phyloP scores from a whole-genome alignment of 805 yeast species.

The Lipomyces kockii region DNA sequence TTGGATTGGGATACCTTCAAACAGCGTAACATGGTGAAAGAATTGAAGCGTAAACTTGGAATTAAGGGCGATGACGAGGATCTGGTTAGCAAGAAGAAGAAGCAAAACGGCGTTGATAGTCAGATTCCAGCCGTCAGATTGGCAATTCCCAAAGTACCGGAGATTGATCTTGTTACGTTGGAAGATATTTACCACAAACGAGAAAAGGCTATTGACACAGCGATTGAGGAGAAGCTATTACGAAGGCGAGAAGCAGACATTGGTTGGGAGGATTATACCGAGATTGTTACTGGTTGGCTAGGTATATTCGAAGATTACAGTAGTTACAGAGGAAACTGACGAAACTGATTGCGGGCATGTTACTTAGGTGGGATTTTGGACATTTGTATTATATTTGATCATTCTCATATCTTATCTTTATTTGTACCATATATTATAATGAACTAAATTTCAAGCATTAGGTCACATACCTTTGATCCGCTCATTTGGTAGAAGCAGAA shows the following conservation, averaged over 20 bases:
- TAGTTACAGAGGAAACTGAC: background rate
- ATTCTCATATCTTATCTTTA: background rate
- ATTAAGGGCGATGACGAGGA: conserved; percentile 86
- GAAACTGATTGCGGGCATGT: background rate
- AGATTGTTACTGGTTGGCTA: conserved; percentile 32
- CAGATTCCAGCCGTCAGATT: conserved; percentile 27
- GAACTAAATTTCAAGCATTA: background rate
- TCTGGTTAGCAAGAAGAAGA: conserved; percentile 72
- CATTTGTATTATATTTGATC: conserved; percentile 1
- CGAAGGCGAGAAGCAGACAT: conserved; percentile 67
- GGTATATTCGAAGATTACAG: conserved; percentile 14
- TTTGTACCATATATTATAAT: background rate
- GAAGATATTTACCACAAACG: conserved; percentile 74
- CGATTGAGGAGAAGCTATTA: conserved; percentile 83
- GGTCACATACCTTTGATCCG: no score
- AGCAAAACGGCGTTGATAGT: conserved; percentile 10
- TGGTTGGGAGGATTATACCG: conserved; percentile 66
- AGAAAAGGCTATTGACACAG: conserved; percentile 74
- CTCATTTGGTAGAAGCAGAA: no score
- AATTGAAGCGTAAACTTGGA: conserved; percentile 72
- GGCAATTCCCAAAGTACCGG: conserved; percentile 85
- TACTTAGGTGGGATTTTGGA: conserved; percentile 1
- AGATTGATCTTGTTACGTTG: conserved; percentile 83
- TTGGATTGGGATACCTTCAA: conserved; percentile 72
- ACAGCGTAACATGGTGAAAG: conserved; percentile 71